Conservation (phyloP, 352 stramenopile species). For the Peronospora tabacina region DNA sequence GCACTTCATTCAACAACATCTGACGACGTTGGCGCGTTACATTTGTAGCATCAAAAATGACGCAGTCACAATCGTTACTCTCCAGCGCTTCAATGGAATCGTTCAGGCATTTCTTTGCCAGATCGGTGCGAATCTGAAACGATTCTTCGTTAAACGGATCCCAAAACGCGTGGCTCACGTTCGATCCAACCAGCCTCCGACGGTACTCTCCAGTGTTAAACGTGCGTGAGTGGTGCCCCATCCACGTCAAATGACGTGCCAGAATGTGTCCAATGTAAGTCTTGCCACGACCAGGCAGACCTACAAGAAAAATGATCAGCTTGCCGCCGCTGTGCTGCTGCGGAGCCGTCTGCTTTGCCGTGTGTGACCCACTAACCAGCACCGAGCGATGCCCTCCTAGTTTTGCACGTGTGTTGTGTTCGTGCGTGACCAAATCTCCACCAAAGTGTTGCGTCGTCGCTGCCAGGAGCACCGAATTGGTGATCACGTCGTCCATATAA, state of each 20-base stretch:
- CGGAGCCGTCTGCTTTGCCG: slow-evolving; percentile 23
- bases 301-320: slow-evolving; percentile 77
- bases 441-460: slow-evolving; percentile 83
- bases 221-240: slow-evolving; percentile 73
- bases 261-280: slow-evolving; percentile 82
- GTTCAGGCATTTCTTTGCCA: slow-evolving; percentile 61
- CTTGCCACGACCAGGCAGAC: slow-evolving; percentile 70
- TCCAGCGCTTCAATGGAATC: slow-evolving; percentile 63
- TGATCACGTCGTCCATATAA: slow-evolving; percentile 57
- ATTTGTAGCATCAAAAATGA: slow-evolving; percentile 82
- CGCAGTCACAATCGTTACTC: slow-evolving; percentile 64
- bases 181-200: slow-evolving; percentile 51
- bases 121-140: slow-evolving; percentile 55
- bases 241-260: slow-evolving; percentile 76
- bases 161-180: slow-evolving; percentile 76
- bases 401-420: slow-evolving; percentile 64
- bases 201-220: slow-evolving; percentile 84
- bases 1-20: slow-evolving; percentile 48
- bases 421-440: slow-evolving; percentile 70
- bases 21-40: slow-evolving; percentile 59
- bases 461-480: slow-evolving; percentile 64
- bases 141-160: slow-evolving; percentile 69
- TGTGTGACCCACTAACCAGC: slow-evolving; percentile 35
- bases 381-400: slow-evolving; percentile 65
- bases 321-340: slow-evolving; percentile 50